Conservation (phyloP, 768 basidiomycete species). For the Psilocybe subaeruginosa region DNA sequence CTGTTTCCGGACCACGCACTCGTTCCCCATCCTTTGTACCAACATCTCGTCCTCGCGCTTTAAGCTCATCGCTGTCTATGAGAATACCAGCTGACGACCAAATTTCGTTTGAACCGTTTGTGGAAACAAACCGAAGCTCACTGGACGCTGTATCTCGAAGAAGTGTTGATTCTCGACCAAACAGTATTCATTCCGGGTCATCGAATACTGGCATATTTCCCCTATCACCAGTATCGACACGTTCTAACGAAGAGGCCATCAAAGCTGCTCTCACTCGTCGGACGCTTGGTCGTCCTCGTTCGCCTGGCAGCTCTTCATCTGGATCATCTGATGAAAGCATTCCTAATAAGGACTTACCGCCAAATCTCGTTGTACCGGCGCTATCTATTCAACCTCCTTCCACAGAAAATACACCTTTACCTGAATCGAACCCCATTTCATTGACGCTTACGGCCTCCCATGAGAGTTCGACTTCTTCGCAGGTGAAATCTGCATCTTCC, state of each 20-base stretch:
- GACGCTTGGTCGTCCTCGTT: conserved; percentile 4
- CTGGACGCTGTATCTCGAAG: conserved; percentile 45
- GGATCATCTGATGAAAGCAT: conserved; percentile 10
- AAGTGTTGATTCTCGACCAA: conserved; percentile 47
- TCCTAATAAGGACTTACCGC: conserved; percentile 1
- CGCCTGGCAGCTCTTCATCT: conserved; percentile 18
- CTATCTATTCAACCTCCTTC: conserved; percentile 25
- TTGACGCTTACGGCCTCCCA: conserved; percentile 8
- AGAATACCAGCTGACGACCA: conserved; percentile 48
- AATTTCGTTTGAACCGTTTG: conserved; percentile 60
- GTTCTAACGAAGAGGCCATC: conserved; percentile 11
- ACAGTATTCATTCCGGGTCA: conserved; percentile 42
- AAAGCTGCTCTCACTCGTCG: not conserved
- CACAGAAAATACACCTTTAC: conserved; percentile 15
- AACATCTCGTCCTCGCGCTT: conserved; percentile 17
- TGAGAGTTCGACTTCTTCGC: conserved; percentile 21
- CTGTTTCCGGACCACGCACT: conserved; percentile 21
- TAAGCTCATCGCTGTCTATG: conserved; percentile 21
- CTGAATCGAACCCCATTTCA: conserved; percentile 8
- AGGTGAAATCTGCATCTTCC: conserved; percentile 9
- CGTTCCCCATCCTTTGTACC: conserved; percentile 23
- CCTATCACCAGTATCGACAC: conserved; percentile 21
- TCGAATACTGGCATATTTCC: conserved; percentile 23
- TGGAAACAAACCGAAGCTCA: conserved; percentile 50
- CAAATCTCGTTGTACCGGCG: conserved; percentile 17